phyloP scores from a whole-genome alignment of 345 rosid genomes.

The Sisymbrium altissimum region DNA sequence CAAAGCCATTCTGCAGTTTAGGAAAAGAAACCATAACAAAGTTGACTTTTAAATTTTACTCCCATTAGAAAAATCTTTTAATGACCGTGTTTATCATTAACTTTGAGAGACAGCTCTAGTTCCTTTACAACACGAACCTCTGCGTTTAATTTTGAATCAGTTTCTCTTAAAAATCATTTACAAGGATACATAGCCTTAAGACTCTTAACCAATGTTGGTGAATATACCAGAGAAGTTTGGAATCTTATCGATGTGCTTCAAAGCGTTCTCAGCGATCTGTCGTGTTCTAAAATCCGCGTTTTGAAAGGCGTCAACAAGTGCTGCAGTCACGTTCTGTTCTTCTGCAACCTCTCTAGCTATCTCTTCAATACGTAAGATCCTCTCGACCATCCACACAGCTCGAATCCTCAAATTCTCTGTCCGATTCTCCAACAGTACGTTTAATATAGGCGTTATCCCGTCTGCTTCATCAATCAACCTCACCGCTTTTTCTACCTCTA shows the following conservation, averaged over 20 bases:
- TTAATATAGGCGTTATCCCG: slow-evolving; percentile 63
- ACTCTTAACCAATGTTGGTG: slow-evolving; percentile 46
- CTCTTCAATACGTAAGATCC: slow-evolving; percentile 70
- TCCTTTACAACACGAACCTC: background rate
- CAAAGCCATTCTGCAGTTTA: too few species aligned
- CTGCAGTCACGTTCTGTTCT: slow-evolving; percentile 75
- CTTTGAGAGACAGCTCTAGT: slow-evolving; percentile 7
- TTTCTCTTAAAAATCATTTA: slow-evolving; percentile 9
- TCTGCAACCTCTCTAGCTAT: slow-evolving; percentile 72
- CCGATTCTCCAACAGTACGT: slow-evolving; percentile 63
- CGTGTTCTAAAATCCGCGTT: slow-evolving; percentile 77
- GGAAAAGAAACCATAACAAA: too few species aligned
- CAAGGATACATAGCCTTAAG: slow-evolving; percentile 12
- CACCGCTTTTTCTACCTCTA: slow-evolving; percentile 72
- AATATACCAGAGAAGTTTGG: slow-evolving; percentile 94
- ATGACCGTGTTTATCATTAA: slow-evolving; percentile 3
- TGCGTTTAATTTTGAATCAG: background rate
- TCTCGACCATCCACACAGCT: slow-evolving; percentile 89
- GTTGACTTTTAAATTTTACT: background rate
- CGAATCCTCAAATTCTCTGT: slow-evolving; percentile 69
- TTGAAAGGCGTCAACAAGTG: slow-evolving; percentile 90
- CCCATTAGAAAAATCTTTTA: background rate
- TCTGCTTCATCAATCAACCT: slow-evolving; percentile 57
- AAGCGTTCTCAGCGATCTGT: slow-evolving; percentile 88
- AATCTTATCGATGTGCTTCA: slow-evolving; percentile 81